Conservation (phyloP, 2,329 filamentous ascomycete species). For the Colletotrichum orchidophilum region DNA sequence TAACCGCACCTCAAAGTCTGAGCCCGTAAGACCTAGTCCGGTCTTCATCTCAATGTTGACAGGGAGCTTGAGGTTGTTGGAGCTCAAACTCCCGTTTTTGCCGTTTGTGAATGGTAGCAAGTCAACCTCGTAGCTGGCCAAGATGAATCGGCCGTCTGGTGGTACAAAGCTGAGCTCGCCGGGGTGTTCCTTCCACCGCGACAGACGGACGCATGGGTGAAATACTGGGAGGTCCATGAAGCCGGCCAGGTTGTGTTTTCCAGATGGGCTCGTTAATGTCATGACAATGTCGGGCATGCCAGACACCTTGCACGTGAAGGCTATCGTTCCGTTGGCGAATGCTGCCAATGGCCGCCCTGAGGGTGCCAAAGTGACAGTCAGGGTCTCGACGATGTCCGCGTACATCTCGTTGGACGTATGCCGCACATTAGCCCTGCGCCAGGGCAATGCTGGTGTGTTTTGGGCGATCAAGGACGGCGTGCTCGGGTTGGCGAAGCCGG, state of each 20-base stretch:
- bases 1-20: conserved; percentile 89
- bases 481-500: conserved; percentile 49
- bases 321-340: conserved; percentile 90
- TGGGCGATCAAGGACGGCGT: conserved; percentile 52
- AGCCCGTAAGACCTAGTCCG: conserved; percentile 75
- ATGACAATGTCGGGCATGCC: conserved; percentile 92
- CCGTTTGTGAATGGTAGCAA: conserved; percentile 76
- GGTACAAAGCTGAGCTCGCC: conserved; percentile 96
- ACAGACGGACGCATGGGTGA: conserved; percentile 91
- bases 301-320: conserved; percentile 94
- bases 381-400: conserved; percentile 91
- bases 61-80: conserved; percentile 79
- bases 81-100: conserved; percentile 62
- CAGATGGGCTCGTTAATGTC: conserved; percentile 80
- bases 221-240: conserved; percentile 92
- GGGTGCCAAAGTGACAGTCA: conserved; percentile 88
- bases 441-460: conserved; percentile 73
- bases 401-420: conserved; percentile 98
- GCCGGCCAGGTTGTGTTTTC: conserved; percentile 77
- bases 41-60: conserved; percentile 85
- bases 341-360: conserved; percentile 89
- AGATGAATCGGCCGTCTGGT: conserved; percentile 91
- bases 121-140: conserved; percentile 95
- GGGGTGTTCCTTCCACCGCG: conserved; percentile 87
- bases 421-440: conserved; percentile 89